Percentiles rank a stretch among this genome's conserved stretches.
Conservation (phyloP, 2,329 filamentous ascomycete species). For the Ophiostoma himal-ulmi region DNA sequence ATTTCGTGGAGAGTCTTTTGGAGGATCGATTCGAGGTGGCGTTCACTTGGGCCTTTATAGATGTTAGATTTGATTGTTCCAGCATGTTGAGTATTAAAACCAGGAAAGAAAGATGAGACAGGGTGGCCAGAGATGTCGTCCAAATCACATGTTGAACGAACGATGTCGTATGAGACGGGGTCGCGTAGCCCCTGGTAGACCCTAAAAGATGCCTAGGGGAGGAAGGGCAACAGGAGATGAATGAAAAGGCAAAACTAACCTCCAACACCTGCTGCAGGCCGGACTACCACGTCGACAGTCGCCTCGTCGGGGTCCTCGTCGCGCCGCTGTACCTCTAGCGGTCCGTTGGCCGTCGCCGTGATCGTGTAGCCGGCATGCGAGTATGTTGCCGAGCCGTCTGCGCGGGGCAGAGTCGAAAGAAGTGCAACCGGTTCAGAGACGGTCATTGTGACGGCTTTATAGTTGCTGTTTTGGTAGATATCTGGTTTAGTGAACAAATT, state of each 20-base stretch:
- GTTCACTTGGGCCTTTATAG: constrained; percentile 59
- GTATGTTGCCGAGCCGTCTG: constrained; percentile 76
- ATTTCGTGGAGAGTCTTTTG: constrained; percentile 67
- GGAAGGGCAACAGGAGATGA: neutral
- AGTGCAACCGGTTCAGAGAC: constrained; percentile 46
- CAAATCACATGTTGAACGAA: constrained; percentile 19
- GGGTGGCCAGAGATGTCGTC: constrained; percentile 11
- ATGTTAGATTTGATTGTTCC: neutral
- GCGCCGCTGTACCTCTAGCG: constrained; percentile 79
- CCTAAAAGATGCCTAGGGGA: neutral
- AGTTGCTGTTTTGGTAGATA: neutral
- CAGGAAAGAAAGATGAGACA: constrained; percentile 29
- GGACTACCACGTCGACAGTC: constrained; percentile 79
- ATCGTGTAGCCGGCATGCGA: constrained; percentile 71
- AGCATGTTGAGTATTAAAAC: neutral
- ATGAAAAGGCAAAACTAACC: constrained; percentile 44
- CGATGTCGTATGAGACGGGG: constrained; percentile 18
- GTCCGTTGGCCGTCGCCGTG: constrained; percentile 83
- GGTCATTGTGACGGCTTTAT: constrained; percentile 38
- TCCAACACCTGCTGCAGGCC: constrained; percentile 78
- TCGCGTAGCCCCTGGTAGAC: neutral
- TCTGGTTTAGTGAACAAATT: constrained; percentile 2
- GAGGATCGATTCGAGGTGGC: constrained; percentile 74
- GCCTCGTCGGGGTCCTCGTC: constrained; percentile 92
- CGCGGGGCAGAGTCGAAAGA: constrained; percentile 57